Evolutionary conservation across 2,329 filamentous ascomycete species (phyloP), one percentile per base, ranked within the genome.

Genomic region (Neofusicoccum cordaticola): DNA sequence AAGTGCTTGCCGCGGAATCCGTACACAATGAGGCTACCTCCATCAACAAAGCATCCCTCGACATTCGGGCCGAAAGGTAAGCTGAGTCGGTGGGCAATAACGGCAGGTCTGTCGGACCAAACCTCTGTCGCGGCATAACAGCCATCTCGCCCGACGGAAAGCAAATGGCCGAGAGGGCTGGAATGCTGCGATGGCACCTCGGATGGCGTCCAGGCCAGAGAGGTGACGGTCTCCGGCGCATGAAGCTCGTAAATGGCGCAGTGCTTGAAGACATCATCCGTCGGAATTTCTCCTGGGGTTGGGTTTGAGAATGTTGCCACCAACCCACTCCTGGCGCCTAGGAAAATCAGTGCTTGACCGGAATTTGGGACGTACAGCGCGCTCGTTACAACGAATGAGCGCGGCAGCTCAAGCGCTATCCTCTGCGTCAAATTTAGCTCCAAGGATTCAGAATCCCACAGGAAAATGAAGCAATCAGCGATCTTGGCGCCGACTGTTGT

Each of bases 1-100:
- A 98, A 96, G 52, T 87, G 82, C 67, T 88, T 92, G 73, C 90
- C 88, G 63, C 86, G 87, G 78, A 97, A 98, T 2, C 94, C 94
- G 73, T 89, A 91, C 12, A 96, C 79, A 34, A 93, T 80, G 0
- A 97, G 79, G 52, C 90, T 83, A 1, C 80, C 75, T 0, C 75
- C 70, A 45, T 82, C 73, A 66, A 94, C 85, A 78, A 86, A 89
- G 0, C 89, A 84, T 0, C 88, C 88, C 74, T 96, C 91, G 42
- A 97, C 84, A 69, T 91, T 87, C 0, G 90, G 88, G 0, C 90
- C 90, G 48, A 96, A 87, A 0, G 91, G 88, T 1, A 90, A 85
- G 2, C 82, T 80, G 0, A 89, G 85, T 68, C 89, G 86, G 75
- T 96, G 91, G 4, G 90, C 78, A 0, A 90, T 81, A 1, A 74